phyloP scores from a whole-genome alignment of 768 basidiomycete species.

The Amanita exitialis region DNA sequence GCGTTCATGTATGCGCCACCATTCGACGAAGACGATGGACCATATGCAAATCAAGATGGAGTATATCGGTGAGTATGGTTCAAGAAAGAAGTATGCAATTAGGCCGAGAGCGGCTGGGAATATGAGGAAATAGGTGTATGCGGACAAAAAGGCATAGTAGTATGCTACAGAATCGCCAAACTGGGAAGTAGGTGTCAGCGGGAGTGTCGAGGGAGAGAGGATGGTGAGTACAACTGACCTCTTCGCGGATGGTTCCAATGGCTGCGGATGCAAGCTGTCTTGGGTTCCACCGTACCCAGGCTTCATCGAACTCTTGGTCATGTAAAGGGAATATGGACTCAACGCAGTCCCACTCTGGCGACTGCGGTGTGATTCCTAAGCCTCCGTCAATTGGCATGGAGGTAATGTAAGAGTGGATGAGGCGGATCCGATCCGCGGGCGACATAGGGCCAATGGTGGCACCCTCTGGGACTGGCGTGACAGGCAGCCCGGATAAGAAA shows the following conservation, averaged over 20 bases:
- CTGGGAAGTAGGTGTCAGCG: constrained; percentile 13
- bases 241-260: constrained; percentile 62
- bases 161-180: constrained; percentile 79
- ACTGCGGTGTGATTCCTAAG: constrained; percentile 68
- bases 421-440: constrained; percentile 73
- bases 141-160: constrained; percentile 83
- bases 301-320: constrained; percentile 69
- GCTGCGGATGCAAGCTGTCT: constrained; percentile 52
- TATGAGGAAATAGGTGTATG: constrained; percentile 72
- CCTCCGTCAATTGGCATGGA: constrained; percentile 70
- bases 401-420: constrained; percentile 64
- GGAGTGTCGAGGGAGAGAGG: background rate
- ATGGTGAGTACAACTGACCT: constrained; percentile 30
- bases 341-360: constrained; percentile 69
- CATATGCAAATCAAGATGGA: constrained; percentile 72
- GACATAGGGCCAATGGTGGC: constrained; percentile 38
- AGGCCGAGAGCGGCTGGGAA: constrained; percentile 69
- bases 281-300: constrained; percentile 74
- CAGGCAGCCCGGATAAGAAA: constrained; percentile 68
- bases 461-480: constrained; percentile 33
- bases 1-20: constrained; percentile 84
- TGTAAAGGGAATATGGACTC: constrained; percentile 80
- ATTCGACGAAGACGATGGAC: constrained; percentile 81
- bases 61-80: constrained; percentile 69
- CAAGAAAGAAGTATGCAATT: constrained; percentile 57